Conservation (phyloP, 108 stramenopile genomes). For the Asterionellopsis glacialis region DNA sequence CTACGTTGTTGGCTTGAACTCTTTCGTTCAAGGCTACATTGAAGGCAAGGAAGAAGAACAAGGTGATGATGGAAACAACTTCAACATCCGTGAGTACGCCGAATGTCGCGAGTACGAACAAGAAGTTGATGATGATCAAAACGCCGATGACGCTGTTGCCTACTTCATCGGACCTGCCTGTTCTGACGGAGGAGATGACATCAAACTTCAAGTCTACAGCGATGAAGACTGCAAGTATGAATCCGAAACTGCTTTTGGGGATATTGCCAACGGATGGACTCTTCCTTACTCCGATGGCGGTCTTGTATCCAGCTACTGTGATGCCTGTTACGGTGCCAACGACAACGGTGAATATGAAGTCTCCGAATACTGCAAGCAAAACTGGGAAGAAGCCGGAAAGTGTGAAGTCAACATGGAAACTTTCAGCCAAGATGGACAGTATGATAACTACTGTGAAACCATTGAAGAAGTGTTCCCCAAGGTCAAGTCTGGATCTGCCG, state of each 20-base stretch:
- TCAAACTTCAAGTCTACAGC: conserved; percentile 28
- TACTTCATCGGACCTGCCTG: conserved; percentile 42
- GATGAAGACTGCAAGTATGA: conserved; percentile 24
- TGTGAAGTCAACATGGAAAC: conserved; percentile 34
- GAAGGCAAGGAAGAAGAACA: conserved; percentile 25
- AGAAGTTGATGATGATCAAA: conserved; percentile 17
- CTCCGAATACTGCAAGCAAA: conserved; percentile 24
- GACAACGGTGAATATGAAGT: conserved; percentile 26
- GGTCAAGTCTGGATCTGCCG: conserved; percentile 8
- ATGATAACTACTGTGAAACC: conserved; percentile 14
- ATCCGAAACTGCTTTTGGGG: neutral
- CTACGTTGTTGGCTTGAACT: conserved; percentile 26
- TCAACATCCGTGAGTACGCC: conserved; percentile 22
- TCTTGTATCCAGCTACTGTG: conserved; percentile 23
- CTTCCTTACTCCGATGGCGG: conserved; percentile 36
- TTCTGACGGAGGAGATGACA: conserved; percentile 20
- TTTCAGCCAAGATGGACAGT: conserved; percentile 15
- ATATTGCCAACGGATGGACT: conserved; percentile 32
- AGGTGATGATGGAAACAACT: conserved; percentile 31
- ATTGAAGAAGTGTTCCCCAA: conserved; percentile 14
- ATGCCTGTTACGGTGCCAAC: conserved; percentile 20
- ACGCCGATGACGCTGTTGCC: conserved; percentile 9
- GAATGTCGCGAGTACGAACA: conserved; percentile 27
- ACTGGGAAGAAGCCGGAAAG: conserved; percentile 26
- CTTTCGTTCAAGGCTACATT: conserved; percentile 36